phyloP scores from a whole-genome alignment of 768 basidiomycete genomes.

The Xerocomus potaroensis region DNA sequence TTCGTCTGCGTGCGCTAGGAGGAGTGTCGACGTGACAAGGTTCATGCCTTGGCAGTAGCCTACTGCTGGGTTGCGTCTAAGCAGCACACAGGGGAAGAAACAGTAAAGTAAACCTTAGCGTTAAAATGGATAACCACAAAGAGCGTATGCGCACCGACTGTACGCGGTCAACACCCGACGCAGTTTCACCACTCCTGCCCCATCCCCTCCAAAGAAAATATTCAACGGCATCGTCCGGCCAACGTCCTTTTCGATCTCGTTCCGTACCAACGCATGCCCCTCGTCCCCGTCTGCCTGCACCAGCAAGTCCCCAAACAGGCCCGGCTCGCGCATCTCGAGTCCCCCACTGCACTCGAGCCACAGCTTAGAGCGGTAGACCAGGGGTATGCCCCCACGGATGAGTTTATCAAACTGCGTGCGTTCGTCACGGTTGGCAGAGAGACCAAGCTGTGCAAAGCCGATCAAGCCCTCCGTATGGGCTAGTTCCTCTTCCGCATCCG shows the following conservation, averaged over 20 bases:
- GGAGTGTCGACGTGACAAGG: slow-evolving; percentile 88
- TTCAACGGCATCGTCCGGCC: slow-evolving; percentile 90
- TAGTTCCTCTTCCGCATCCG: slow-evolving; percentile 67
- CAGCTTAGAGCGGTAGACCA: slow-evolving; percentile 80
- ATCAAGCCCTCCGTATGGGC: slow-evolving; percentile 81
- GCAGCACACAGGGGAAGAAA: not conserved
- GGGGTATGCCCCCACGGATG: slow-evolving; percentile 82
- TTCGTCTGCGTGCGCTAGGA: slow-evolving; percentile 90
- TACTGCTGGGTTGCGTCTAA: slow-evolving; percentile 83
- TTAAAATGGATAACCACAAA: not conserved
- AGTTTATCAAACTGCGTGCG: slow-evolving; percentile 75
- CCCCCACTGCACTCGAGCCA: slow-evolving; percentile 95
- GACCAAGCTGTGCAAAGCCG: slow-evolving; percentile 85
- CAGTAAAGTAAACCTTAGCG: not conserved
- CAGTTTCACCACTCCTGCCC: slow-evolving; percentile 89
- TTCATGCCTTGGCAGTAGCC: slow-evolving; percentile 98
- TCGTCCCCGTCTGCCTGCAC: slow-evolving; percentile 42
- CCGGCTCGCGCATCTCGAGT: slow-evolving; percentile 88
- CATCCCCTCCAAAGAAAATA: slow-evolving; percentile 96
- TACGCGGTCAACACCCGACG: slow-evolving; percentile 88
- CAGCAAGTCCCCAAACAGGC: slow-evolving; percentile 83
- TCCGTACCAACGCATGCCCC: slow-evolving; percentile 45
- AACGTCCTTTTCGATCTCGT: slow-evolving; percentile 96
- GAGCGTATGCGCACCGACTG: slow-evolving; percentile 64
- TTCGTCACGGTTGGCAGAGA: slow-evolving; percentile 66